These are phyloP conservation scores for Lupinus albus DNA, from an alignment of 306 rosid species.

Conservation along the genomic window DNA sequence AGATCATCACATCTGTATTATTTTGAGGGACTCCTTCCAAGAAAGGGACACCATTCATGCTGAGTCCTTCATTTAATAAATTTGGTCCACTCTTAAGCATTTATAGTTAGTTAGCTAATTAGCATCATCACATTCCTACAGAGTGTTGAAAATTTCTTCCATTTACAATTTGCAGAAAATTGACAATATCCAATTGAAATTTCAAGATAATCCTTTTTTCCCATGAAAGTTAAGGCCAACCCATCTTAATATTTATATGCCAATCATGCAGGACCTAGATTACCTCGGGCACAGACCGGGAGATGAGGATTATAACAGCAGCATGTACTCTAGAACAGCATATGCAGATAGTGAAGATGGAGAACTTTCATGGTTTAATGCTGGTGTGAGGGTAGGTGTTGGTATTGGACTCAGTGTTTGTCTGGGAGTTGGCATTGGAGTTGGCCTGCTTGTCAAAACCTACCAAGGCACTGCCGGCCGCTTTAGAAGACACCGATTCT, in stretches of 20 bases:
- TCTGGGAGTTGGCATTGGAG: slow-evolving; percentile 80
- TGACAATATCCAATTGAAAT: slow-evolving; percentile 26
- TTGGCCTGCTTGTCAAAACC: slow-evolving; percentile 70
- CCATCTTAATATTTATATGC: slow-evolving; percentile 18
- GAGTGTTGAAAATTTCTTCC: not conserved
- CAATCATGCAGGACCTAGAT: slow-evolving; percentile 45
- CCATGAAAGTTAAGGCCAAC: not conserved
- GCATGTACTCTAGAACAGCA: slow-evolving; percentile 47
- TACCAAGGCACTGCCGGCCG: slow-evolving; percentile 78
- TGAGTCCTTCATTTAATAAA: not conserved
- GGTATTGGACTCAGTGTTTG: slow-evolving; percentile 89
- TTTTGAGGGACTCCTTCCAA: slow-evolving; percentile 33
- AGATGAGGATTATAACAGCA: slow-evolving; percentile 45
- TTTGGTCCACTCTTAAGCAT: slow-evolving; percentile 6
- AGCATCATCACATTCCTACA: slow-evolving; percentile 14
- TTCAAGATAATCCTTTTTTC: slow-evolving; percentile 22
- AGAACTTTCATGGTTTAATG: slow-evolving; percentile 85
- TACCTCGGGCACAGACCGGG: slow-evolving; percentile 48
- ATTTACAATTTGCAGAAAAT: slow-evolving; percentile 9
- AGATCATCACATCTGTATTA: slow-evolving; percentile 11
- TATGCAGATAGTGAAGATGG: slow-evolving; percentile 74
- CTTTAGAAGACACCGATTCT: slow-evolving; percentile 58
- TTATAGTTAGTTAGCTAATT: not conserved
- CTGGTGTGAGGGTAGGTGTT: slow-evolving; percentile 79
- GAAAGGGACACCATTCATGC: slow-evolving; percentile 30